Conservation (phyloP, 75 land plant species). For the Pinus tabuliformis region DNA sequence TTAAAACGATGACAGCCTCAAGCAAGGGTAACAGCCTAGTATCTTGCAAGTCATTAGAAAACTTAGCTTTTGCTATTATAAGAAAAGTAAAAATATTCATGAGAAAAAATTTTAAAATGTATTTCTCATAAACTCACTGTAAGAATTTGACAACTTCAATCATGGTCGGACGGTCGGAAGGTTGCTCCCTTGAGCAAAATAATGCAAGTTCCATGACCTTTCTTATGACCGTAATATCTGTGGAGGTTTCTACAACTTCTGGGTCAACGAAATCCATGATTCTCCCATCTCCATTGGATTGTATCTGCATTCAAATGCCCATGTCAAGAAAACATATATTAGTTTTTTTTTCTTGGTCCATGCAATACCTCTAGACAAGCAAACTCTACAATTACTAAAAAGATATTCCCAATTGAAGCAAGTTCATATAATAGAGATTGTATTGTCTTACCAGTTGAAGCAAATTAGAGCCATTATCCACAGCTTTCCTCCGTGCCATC, state of each 20-base stretch:
- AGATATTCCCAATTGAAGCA: neutral
- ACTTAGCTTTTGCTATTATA: too few relatives aligned
- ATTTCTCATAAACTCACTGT: too few relatives aligned
- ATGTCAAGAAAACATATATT: neutral
- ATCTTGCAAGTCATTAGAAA: too few relatives aligned
- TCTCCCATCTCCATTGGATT: constrained; percentile 57
- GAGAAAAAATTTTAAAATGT: too few relatives aligned
- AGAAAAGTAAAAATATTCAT: too few relatives aligned
- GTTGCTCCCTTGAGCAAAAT: constrained; percentile 67
- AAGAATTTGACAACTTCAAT: constrained; percentile 37
- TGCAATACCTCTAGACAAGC: neutral
- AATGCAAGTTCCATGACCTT: constrained; percentile 78
- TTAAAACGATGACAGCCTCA: too few relatives aligned
- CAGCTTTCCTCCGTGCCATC: constrained; percentile 81
- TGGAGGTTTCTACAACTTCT: constrained; percentile 77
- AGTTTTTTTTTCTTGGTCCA: neutral
- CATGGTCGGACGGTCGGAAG: constrained; percentile 80
- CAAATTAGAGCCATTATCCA: constrained; percentile 76
- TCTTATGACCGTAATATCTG: constrained; percentile 40
- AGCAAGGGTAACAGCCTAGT: too few relatives aligned
- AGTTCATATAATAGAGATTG: neutral
- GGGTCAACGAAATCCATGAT: constrained; percentile 81
- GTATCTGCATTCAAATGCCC: constrained; percentile 71
- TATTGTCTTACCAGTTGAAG: constrained; percentile 68
- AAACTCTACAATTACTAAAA: neutral